Base-by-base conservation (phyloP, 305 asterid species). In the Rubia balearica region DNA sequence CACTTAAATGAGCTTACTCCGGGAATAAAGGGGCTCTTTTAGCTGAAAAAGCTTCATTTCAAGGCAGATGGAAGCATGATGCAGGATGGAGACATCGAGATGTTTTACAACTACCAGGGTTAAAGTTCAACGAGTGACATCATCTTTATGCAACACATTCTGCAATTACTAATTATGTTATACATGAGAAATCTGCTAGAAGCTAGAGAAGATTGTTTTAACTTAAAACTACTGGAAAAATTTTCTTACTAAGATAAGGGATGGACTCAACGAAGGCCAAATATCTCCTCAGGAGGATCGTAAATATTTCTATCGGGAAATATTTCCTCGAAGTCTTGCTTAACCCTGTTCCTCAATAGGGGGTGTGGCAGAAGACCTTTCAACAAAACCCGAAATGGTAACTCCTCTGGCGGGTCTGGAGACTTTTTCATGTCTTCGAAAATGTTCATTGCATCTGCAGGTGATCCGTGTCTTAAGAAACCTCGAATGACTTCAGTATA, bases 331-430 rank as follows among this genome's bases (percentile, higher is more conserved):
- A 90, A 90, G 53, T 93, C 98, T 79, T 93, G 97, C 81, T 93
- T 90, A 77, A 93, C 96, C 71, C 83, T 83, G 82, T 90, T 90
- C 83, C 97, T 85, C 79, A 93, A 83, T 74, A 90, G 80, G 40
- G 98, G 98, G 74, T 90, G 96, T n/a, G 98, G 98, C 74, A 93
- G 81, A 72, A 93, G 97, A n/a, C 98, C 98, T 81, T 90, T 93
- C 74, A 93, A 65, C 75, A 93, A 75, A 77, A 93, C 81, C 83
- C 98, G 86, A 76, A 90, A 90, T 24, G 97, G 97, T 80, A 87
- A 68, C 76, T 89, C 91, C 21, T 93, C 97, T 0, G 98, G 97
- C 68, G 85, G 97, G 12, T 93, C 95, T 21, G 98, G 98, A 76
- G 92, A 86, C 70, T 83, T 88, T 61, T 89, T 89, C 98, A 90